Conservation (phyloP, 1,284 basidiomycete species). For the Trichosporon coremiiforme region DNA sequence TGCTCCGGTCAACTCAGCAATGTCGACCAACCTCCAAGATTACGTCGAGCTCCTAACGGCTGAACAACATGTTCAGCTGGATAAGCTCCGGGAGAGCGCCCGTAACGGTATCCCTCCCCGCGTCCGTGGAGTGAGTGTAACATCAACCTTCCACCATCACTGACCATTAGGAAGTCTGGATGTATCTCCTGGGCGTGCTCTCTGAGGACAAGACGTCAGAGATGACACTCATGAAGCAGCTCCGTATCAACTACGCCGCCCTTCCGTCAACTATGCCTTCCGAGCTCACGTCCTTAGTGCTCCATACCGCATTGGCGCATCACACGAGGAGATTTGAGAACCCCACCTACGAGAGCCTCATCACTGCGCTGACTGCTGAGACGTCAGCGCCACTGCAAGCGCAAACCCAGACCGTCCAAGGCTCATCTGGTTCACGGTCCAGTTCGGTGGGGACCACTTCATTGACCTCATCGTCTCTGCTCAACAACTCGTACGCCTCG, state of each 20-base stretch:
- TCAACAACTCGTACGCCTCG: constrained; percentile 11
- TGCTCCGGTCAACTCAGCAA: constrained; percentile 17
- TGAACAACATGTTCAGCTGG: constrained; percentile 53
- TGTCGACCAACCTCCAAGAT: constrained; percentile 51
- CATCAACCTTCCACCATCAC: background rate
- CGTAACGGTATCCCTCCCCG: constrained; percentile 50
- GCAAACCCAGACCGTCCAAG: background rate
- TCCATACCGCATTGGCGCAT: constrained; percentile 48
- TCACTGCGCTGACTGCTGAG: constrained; percentile 49
- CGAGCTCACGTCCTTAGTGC: constrained; percentile 38
- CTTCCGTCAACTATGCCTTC: constrained; percentile 43
- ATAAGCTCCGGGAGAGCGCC: constrained; percentile 52
- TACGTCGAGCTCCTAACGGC: constrained; percentile 50
- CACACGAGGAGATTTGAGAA: constrained; percentile 52
- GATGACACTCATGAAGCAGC: constrained; percentile 46
- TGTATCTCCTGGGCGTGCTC: constrained; percentile 54
- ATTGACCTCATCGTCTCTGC: background rate
- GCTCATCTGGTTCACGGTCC: background rate
- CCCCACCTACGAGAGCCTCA: constrained; percentile 53
- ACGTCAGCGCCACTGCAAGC: constrained; percentile 15
- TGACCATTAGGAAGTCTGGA: constrained; percentile 52
- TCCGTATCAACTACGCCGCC: constrained; percentile 42
- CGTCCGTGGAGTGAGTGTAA: constrained; percentile 48
- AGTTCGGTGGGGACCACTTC: background rate
- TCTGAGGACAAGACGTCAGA: constrained; percentile 52